A percentile compares a stretch with the other conserved stretches of the same genome.
Evolutionary conservation across 1,284 basidiomycete species (phyloP).

Genomic region (Puccinia horiana): DNA sequence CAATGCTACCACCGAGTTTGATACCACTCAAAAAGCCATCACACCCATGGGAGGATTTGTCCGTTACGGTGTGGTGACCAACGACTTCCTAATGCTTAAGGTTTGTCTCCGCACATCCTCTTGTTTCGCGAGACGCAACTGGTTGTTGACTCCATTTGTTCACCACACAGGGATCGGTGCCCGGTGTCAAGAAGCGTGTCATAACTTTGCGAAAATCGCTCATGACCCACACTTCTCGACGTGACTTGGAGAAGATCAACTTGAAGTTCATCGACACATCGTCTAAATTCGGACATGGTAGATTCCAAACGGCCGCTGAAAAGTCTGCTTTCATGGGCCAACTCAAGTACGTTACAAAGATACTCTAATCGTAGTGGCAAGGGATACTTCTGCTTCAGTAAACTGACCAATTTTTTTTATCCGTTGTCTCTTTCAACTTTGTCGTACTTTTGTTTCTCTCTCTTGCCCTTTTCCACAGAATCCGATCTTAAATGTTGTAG

Average conservation of each 20-base stretch:
- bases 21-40: conserved; percentile 90
- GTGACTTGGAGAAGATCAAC: conserved; percentile 91
- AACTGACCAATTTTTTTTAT: background rate
- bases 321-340: conserved; percentile 49
- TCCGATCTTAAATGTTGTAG: conserved; percentile 9
- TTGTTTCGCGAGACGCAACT: background rate
- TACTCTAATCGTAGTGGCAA: too few species aligned
- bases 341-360: conserved; percentile 49
- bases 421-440: background rate
- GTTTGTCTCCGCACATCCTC: conserved; percentile 50
- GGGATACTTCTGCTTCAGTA: background rate
- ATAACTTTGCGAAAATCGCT: conserved; percentile 86
- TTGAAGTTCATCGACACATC: conserved; percentile 99
- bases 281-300: conserved; percentile 75
- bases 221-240: conserved; percentile 71
- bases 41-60: conserved; percentile 99
- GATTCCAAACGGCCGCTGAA: conserved; percentile 54
- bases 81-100: conserved; percentile 88
- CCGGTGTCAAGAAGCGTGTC: conserved; percentile 97
- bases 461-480: background rate
- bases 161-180: conserved; percentile 76
- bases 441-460: background rate
- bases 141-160: background rate
- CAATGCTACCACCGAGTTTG: conserved; percentile 90
- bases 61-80: conserved; percentile 97